These are phyloP conservation scores for Irpex sp. DNA, from an alignment of 1,284 basidiomycete genomes.

Conservation along the genomic window DNA sequence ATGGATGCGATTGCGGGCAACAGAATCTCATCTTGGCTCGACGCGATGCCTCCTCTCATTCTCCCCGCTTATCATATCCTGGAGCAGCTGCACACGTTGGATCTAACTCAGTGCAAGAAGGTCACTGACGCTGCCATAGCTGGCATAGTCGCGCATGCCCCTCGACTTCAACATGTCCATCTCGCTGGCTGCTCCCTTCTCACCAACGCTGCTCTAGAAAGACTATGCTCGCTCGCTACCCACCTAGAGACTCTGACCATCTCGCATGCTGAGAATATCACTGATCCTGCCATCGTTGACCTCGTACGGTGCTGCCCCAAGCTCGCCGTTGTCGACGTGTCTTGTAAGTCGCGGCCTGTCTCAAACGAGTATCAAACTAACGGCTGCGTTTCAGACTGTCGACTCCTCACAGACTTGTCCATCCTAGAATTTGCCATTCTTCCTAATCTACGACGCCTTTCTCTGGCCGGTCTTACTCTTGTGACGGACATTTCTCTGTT, in stretches of 20 bases:
- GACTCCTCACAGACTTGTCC: constrained; percentile 80
- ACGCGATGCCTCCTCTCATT: constrained; percentile 54
- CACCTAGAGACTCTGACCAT: constrained; percentile 82
- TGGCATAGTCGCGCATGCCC: constrained; percentile 78
- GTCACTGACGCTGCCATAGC: constrained; percentile 80
- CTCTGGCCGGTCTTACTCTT: constrained; percentile 71
- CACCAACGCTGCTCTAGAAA: constrained; percentile 71
- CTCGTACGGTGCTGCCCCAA: constrained; percentile 73
- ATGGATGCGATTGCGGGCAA: background rate
- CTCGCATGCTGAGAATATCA: constrained; percentile 77
- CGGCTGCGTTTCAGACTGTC: constrained; percentile 54
- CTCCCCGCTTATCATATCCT: constrained; percentile 49
- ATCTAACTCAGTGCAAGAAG: constrained; percentile 69
- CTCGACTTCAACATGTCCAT: constrained; percentile 74
- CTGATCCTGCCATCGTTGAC: constrained; percentile 74
- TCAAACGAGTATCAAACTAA: background rate
- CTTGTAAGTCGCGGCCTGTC: constrained; percentile 55
- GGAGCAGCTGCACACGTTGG: constrained; percentile 72
- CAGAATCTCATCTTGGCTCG: constrained; percentile 52
- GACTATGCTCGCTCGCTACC: constrained; percentile 70
- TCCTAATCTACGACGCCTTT: constrained; percentile 72
- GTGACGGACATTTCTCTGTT: constrained; percentile 69
- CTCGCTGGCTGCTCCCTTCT: constrained; percentile 81
- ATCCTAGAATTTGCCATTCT: constrained; percentile 80
- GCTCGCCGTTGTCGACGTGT: constrained; percentile 81